Base-by-base conservation (phyloP, 305 asterid species). In the Ajuga reptans region DNA sequence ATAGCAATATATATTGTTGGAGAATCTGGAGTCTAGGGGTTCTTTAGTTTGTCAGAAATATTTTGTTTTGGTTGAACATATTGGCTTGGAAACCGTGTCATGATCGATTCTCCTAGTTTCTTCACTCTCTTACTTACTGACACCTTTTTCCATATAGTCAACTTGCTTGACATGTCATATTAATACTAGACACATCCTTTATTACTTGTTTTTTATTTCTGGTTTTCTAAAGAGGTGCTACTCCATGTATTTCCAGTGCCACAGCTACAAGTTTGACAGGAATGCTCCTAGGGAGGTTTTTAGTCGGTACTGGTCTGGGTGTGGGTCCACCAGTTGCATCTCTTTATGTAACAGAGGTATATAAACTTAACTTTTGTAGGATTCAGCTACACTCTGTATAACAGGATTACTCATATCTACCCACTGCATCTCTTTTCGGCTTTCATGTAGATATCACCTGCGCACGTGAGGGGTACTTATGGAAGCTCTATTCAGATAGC, bases 401-500 rank as follows among this genome's bases (percentile, higher is more conserved):
- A 5, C 54, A 43, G 41, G 64, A 33, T 33, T 31, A 10, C 42
- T 50, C 71, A 67, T 31, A 46, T 41, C 49, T 63, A 16, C 56
- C 55, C 61, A 6, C 5, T 49, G 12, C 9, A 14, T 53, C 36
- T 71, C 64, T 15, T 50, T 55, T 74, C 43, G 61, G 14, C 50
- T 57, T 63, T 73, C 65, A 64, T 75, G 70, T 78, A 92, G 98
- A 84, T 92, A 66, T 92, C 98, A 68, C 98, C 98, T 63, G 86
- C 93, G 6, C 92, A 85, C 53, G 90, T 92, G 75, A 85, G 98
- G 83, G 98, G 98, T 73, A 90, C 96, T 36, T 90, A 86, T 56
- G 98, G 98, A 58, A 88, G 98, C 88, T 85, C 84, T 57, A 83
- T 92, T 71, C 98, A 92, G 77, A 86, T 92, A 79, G 93, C 95